phyloP scores from a whole-genome alignment of 1,284 basidiomycete species.

The Schizophyllum commune region DNA sequence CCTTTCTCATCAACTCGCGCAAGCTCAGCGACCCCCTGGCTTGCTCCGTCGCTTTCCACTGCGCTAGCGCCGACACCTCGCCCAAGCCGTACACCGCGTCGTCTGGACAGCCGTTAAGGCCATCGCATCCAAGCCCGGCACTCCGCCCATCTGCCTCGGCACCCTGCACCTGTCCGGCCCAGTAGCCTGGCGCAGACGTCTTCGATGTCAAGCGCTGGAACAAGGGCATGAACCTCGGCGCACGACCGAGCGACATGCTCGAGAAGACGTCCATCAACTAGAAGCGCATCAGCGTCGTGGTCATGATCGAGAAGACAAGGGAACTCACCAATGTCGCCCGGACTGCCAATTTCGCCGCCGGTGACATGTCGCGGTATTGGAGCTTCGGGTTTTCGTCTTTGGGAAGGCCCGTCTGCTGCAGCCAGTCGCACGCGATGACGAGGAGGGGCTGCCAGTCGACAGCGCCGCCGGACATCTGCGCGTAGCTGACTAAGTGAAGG shows the following conservation, averaged over 20 bases:
- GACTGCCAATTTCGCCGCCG: conserved; percentile 47
- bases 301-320: conserved; percentile 6
- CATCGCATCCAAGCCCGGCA: conserved; percentile 33
- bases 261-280: conserved; percentile 75
- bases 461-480: conserved; percentile 53
- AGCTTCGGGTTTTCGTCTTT: conserved; percentile 55
- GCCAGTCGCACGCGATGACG: conserved; percentile 63
- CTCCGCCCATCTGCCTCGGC: conserved; percentile 13
- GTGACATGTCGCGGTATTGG: conserved; percentile 44
- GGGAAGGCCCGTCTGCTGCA: conserved; percentile 53
- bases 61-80: conserved; percentile 63
- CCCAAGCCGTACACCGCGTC: conserved; percentile 67
- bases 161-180: conserved; percentile 27
- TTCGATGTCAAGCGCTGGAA: conserved; percentile 49
- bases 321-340: conserved; percentile 63
- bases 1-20: conserved; percentile 61
- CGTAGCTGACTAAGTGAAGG: conserved; percentile 63
- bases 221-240: conserved; percentile 58
- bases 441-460: conserved; percentile 63
- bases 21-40: conserved; percentile 57
- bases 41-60: conserved; percentile 63
- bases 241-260: conserved; percentile 49
- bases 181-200: conserved; percentile 20
- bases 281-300: conserved; percentile 4
- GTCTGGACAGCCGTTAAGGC: conserved; percentile 67